Evolutionary conservation across 1,284 basidiomycete species (phyloP), one percentile per base, ranked within the genome.

Genomic region (Agroathelia rolfsii): DNA sequence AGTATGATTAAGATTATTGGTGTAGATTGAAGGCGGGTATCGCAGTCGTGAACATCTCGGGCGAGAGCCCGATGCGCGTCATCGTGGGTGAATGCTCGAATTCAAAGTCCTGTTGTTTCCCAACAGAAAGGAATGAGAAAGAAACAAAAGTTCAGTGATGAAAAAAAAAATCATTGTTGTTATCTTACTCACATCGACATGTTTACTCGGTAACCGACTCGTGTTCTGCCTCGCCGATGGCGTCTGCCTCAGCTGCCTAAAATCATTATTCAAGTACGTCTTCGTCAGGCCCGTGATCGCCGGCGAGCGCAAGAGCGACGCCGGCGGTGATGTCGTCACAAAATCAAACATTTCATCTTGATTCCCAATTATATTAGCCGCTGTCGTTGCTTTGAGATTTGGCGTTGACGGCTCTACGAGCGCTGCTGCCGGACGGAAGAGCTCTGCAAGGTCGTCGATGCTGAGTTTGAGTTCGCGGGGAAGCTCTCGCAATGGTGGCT

Each of bases 281-380:
- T 85, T 87, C 11, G 83, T 84, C 19, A 86, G 61, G n/a, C 79
- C 78, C 1, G 77, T 79, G 15, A 75, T 71, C 2, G 73, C 76
- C 0, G 81, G 79, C 1, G 78, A 80, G 28, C 81, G 66, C 28
- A 86, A 59, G 12, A 85, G 44, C 6, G 79, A 71, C 4, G 73
- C 72, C 7, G 78, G 76, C 2, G 82, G 82, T 1, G 78, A 80
- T 13, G 78, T 66, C 3, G 76, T 64, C 15, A 75, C 63, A 21
- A 64, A 50, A 24, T 51, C 55, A 24, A 64, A 51, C 32, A 61
- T 50, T 38, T 59, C 44, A 12, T 49, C 43, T n/a, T n/a, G n/a
- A n/a, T n/a, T n/a, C n/a, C 59, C 64, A 26, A 74, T 49, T 47
- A 76, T 55, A 55, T 73, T 55, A 42, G 69, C 53, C 38, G 70